These are phyloP conservation scores for Leccinum broughii DNA, from an alignment of 768 basidiomycete genomes.

Conservation along the genomic window DNA sequence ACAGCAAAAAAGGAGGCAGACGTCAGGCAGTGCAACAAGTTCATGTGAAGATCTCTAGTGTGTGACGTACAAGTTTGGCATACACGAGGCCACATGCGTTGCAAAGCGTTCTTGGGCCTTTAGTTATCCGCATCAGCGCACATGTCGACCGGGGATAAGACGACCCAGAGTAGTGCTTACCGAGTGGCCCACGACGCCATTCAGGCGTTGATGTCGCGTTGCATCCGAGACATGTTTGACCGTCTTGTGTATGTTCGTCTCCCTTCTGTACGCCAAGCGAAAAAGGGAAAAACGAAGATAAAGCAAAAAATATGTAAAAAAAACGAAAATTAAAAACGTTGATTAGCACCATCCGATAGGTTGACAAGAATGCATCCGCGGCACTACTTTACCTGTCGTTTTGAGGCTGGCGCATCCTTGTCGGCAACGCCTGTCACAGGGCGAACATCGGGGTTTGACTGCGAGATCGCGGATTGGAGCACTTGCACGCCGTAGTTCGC, in stretches of 20 bases:
- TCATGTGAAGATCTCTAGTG: conserved; percentile 25
- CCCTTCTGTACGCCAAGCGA: conserved; percentile 28
- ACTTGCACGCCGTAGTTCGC: conserved; percentile 40
- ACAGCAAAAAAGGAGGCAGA: conserved; percentile 10
- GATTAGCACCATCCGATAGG: conserved; percentile 34
- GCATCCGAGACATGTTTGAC: conserved; percentile 80
- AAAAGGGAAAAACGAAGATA: neutral
- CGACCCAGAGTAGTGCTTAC: conserved; percentile 42
- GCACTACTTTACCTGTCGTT: conserved; percentile 36
- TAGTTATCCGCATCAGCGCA: conserved; percentile 27
- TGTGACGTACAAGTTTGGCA: conserved; percentile 72
- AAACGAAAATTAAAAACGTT: conserved; percentile 6
- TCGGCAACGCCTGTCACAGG: conserved; percentile 24
- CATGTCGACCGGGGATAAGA: conserved; percentile 24
- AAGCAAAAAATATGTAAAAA: conserved; percentile 2
- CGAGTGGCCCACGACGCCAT: conserved; percentile 83
- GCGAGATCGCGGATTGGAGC: conserved; percentile 30
- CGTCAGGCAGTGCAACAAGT: conserved; percentile 23
- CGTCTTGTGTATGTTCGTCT: conserved; percentile 51
- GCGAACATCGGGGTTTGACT: conserved; percentile 32
- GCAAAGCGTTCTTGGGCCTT: conserved; percentile 80
- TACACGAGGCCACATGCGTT: conserved; percentile 88
- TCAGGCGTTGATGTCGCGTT: conserved; percentile 83
- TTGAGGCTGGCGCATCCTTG: conserved; percentile 32
- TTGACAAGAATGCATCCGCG: conserved; percentile 24